Evolutionary conservation across 768 basidiomycete species (phyloP), one percentile per base, ranked within the genome.

Genomic region (Collybia mongolica): DNA sequence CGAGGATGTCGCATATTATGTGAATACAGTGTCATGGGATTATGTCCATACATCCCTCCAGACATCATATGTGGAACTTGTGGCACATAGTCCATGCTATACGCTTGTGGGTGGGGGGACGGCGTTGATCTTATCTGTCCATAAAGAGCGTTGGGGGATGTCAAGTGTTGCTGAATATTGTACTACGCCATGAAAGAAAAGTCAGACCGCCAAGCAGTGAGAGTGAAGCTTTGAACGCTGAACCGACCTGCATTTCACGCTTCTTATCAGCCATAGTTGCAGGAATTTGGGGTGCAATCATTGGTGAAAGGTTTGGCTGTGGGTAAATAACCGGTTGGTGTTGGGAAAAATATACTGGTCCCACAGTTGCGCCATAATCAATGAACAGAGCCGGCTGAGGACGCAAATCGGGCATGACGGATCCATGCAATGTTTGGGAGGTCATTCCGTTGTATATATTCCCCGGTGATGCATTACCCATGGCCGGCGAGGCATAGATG

Each of bases 251-350:
- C 44, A 75, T 53, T 42, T 79, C 79, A 43, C 72, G 71, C 55
- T 85, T 86, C 63, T 84, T 86, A 54, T 84, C 80, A 19, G 64
- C 56, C 18, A 76, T 52, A 22, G 71, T 65, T 17, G 69, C 60
- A 29, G 76, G 72, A 22, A 80, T 50, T 48, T 81, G 81, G 19
- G 76, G 67, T n/a, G 73, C 69, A 6, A 76, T 65, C 71, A 85
- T 76, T 20, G 82, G 74, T 5, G 82, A 80, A 46, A 78, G 76
- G 6, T 54, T 56, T 22, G 77, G 66, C 12, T 79, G 70, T 51
- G 81, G 75, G 64, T 83, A 87, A 52, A 87, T 69, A 60, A 87
- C 72, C 5, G 80, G 67, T 59, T 84, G 85, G 52, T 72, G 74
- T 12, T 77, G 59, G 23, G 81, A 73, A 59, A 82, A 86, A 60